Evolutionary conservation across 2,329 filamentous ascomycete genomes (phyloP), one percentile per base, ranked within the genome.

Genomic region (Fusarium stilboides): DNA sequence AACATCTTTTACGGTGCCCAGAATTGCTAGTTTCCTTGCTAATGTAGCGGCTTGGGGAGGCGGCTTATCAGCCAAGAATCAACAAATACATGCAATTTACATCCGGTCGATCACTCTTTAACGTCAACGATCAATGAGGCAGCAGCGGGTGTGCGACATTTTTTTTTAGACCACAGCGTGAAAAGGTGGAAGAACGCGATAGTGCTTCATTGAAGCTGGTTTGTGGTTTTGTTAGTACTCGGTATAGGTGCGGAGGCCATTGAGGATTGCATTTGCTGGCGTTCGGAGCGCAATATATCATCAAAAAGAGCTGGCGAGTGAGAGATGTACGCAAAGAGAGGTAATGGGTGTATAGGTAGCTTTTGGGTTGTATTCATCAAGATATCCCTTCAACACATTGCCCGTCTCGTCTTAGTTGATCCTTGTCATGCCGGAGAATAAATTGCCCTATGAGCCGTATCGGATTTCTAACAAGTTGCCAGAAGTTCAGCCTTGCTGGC

Each of bases 381-480:
- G 42, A 64, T 60, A 70, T 69, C 49, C 44, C 31, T 37, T 37
- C 33, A 39, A 31, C 20, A 24, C 33, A 31, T 31, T 31, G 10
- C 28, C 28, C 4, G 28, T 31, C 28, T 31, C 28, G 28, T 31
- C 28, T 31, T 31, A 10, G 28, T 31, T 31, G 28, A 31, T 31
- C 28, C 28, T 31, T 31, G 10, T 13, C 28, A 31, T 31, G 5
- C 10, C 45, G 59, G 62, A 57, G 45, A 51, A 64, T 61, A 68
- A 15, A 62, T 66, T 62, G 68, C 45, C 72, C 72, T 74, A 72
- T 74, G 45, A 65, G 57, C 66, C 63, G 43, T 28, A 22, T 24
- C 47, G 40, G 49, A 74, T 74, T 74, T 71, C 50, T 22, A 72
- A 73, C 43, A 20, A 40, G 43, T 43, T 17, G 37, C 24, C 26